Base-by-base conservation (phyloP, 208 protist genomes). In the Spongospora subterranea region DNA sequence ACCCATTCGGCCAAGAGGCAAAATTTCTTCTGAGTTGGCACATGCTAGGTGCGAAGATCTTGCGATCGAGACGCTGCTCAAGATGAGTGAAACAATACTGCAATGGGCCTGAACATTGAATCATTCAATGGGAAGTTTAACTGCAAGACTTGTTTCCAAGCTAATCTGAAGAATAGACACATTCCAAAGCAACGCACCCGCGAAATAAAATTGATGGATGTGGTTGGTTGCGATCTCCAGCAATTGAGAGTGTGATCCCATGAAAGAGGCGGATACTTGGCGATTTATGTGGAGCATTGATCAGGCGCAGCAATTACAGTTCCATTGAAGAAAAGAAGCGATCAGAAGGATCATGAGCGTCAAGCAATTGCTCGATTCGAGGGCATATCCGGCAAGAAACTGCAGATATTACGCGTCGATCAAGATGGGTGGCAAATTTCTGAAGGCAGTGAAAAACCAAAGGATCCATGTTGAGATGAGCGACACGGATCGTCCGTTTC, bases 381-480 rank as follows among this genome's bases (percentile, higher is more conserved):
- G 71, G n/a, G n/a, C 6, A 82, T 82, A n/a, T 35, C 35, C 71
- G 71, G 71, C 71, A 82, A 35, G 11, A 35, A 43, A 20, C 35
- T 82, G 35, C 17, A 82, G 35, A 35, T 43, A n/a, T 82, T 82
- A 20, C 71, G 71, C 71, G 71, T n/a, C n/a, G 71, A 82, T n/a
- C 71, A 82, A 43, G 6, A n/a, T 20, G 71, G 71, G 35, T 13
- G 40, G 13, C 17, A 35, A 43, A 20, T n/a, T 82, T 20, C 35
- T 6, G n/a, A 43, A 35, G n/a, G 71, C 6, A 45, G 17, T 43
- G 17, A 20, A 43, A 6, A n/a, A 60, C 6, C 6, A 20, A n/a
- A n/a, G 71, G 6, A 35, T 82, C 17, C 35, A 13, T 6, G 17
- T 40, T 6, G 71, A 82, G 71, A 40, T 82, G 17, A 39, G 17